Evolutionary conservation across 345 rosid genomes (phyloP), one percentile per base, ranked within the genome.

Genomic region (Garcia nutans): DNA sequence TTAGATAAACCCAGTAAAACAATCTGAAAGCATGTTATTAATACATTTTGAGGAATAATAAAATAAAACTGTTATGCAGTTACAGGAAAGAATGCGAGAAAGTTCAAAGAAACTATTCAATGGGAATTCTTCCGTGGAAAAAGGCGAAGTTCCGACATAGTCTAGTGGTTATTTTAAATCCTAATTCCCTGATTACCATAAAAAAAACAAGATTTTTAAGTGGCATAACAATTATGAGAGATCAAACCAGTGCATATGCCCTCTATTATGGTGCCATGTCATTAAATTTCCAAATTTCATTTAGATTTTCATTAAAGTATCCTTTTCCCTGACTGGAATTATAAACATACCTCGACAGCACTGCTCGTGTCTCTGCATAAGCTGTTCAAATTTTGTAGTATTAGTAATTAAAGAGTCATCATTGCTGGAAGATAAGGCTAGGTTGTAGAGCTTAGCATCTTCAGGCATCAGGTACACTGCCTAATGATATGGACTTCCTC

Each of bases 361-460:
- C 99, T 71, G 85, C 84, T 47, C 89, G 87, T 2, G 93, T 85
- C 91, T 96, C 99, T 6, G 71, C 88, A 93, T 89, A 74, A 96
- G 97, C 68, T 70, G 92, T 75, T 92, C 90, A 76, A 90, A 90
- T 78, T 89, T 90, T 80, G 88, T 77, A 59, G 77, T 56, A 47
- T 81, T 79, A 64, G 87, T 77, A 44, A 79, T 59, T 76, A 83
- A 50, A 12, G 79, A 56, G 26, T 66, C 81, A 31, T 82, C 86
- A 10, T 75, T 82, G 78, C 75, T 57, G n/a, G 92, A 79, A 65
- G 75, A 50, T 33, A 64, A 22, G 19, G 81, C 78, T 73, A 66
- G 73, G 58, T 77, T 77, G 74, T 49, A 37, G 56, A 68, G n/a
- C n/a, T n/a, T n/a, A n/a, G n/a, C n/a, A n/a, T n/a, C n/a, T n/a